Evolutionary conservation across 2,329 filamentous ascomycete genomes (phyloP).

Genomic region (Lachnellula subtilissima): DNA sequence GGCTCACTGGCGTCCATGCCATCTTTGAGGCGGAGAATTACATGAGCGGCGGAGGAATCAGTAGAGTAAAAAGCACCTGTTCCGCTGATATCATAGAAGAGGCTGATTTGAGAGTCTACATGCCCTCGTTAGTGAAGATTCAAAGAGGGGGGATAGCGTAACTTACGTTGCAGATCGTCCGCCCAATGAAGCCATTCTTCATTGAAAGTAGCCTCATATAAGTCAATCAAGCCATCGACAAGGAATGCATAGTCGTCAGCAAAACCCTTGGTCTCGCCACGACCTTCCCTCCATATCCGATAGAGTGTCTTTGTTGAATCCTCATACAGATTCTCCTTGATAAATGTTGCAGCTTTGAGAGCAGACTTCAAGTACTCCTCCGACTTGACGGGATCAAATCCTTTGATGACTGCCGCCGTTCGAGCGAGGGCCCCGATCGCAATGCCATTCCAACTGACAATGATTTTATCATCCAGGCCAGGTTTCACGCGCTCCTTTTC

Average conservation of each 20-base stretch:
- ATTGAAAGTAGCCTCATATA: slow-evolving; percentile 80
- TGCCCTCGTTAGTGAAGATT: slow-evolving; percentile 13
- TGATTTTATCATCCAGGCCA: slow-evolving; percentile 79
- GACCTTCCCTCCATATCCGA: slow-evolving; percentile 66
- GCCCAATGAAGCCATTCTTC: slow-evolving; percentile 74
- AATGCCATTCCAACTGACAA: slow-evolving; percentile 83
- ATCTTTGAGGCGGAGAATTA: slow-evolving; percentile 84
- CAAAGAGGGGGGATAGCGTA: neutral
- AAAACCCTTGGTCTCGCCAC: slow-evolving; percentile 66
- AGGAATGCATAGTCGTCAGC: slow-evolving; percentile 94
- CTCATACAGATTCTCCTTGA: slow-evolving; percentile 71
- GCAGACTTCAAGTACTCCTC: slow-evolving; percentile 61
- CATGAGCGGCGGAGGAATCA: slow-evolving; percentile 54
- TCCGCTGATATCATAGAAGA: slow-evolving; percentile 66
- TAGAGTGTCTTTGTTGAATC: slow-evolving; percentile 56
- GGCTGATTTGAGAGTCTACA: slow-evolving; percentile 64
- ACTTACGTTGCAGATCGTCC: slow-evolving; percentile 68
- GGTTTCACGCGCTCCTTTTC: slow-evolving; percentile 72
- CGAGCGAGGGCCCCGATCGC: slow-evolving; percentile 79
- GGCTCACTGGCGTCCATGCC: slow-evolving; percentile 92
- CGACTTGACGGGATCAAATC: slow-evolving; percentile 53
- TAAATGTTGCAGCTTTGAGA: slow-evolving; percentile 63
- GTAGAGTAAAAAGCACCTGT: slow-evolving; percentile 68
- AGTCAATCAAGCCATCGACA: slow-evolving; percentile 73
- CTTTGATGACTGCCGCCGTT: slow-evolving; percentile 62